Evolutionary conservation across 78 protist genomes (phyloP).

Genomic region (Dictyostelium capitatum): DNA sequence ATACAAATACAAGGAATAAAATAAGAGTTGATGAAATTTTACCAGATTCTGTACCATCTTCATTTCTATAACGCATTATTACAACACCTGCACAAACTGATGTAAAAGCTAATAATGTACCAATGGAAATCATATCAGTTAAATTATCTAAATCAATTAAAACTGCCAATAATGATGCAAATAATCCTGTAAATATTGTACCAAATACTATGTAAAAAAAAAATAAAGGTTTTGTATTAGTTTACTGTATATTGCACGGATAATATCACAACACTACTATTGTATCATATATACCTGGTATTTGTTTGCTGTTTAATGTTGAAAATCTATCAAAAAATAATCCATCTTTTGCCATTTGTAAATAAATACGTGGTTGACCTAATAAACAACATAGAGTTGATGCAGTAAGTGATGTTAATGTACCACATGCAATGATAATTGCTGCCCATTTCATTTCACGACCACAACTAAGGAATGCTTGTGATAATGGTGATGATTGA

Average conservation of each 20-base stretch:
- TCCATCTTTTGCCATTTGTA: conserved; percentile 87
- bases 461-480: conserved; percentile 21
- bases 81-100: conserved; percentile 81
- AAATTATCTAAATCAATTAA: conserved; percentile 12
- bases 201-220: conserved; percentile 65
- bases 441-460: conserved; percentile 68
- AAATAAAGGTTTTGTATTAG: too few relatives aligned
- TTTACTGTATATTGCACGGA: too few relatives aligned
- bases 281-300: too few relatives aligned
- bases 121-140: conserved; percentile 69
- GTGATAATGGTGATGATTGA: conserved; percentile 39
- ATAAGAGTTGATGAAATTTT: not conserved
- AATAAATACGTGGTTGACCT: conserved; percentile 87
- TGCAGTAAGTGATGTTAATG: conserved; percentile 80
- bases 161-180: conserved; percentile 59
- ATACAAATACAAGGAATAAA: conserved; percentile 6
- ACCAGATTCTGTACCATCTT: conserved; percentile 9
- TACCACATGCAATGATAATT: conserved; percentile 46
- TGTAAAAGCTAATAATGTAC: conserved; percentile 80
- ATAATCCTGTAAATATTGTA: conserved; percentile 67
- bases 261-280: too few relatives aligned
- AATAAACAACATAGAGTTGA: conserved; percentile 76
- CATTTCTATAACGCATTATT: conserved; percentile 1
- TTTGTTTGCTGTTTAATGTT: conserved; percentile 32
- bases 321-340: conserved; percentile 47